These are phyloP conservation scores for Vitis riparia DNA, from an alignment of 164 flowering plant species.

Conservation along the genomic window DNA sequence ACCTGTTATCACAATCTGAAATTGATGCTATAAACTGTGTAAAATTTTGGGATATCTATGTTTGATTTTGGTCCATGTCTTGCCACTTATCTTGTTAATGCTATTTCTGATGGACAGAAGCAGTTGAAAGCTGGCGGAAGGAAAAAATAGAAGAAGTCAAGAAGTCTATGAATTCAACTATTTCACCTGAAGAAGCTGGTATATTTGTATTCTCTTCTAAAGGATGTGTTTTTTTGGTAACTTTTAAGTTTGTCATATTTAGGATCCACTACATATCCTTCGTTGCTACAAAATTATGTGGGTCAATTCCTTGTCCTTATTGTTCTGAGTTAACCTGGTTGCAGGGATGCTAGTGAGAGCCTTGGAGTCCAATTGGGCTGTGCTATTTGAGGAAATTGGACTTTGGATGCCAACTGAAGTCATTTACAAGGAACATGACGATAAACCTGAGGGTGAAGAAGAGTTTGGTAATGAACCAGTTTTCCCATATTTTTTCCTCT, in stretches of 20 bases:
- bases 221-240: neutral
- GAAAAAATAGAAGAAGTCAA: slow-evolving; percentile 63
- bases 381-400: slow-evolving; percentile 73
- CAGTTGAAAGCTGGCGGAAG: slow-evolving; percentile 77
- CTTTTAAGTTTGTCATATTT: neutral
- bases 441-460: slow-evolving; percentile 66
- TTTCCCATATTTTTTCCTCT: neutral
- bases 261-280: neutral
- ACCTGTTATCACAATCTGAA: too few relatives aligned
- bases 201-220: slow-evolving; percentile 4
- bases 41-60: too few relatives aligned
- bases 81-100: slow-evolving; percentile 6
- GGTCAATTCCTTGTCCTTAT: neutral
- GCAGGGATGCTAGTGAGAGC: slow-evolving; percentile 61
- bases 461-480: slow-evolving; percentile 54
- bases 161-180: slow-evolving; percentile 32
- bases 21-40: too few relatives aligned
- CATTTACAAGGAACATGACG: slow-evolving; percentile 57
- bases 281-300: neutral
- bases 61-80: neutral
- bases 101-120: slow-evolving; percentile 54
- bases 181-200: slow-evolving; percentile 66
- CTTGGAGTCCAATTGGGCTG: slow-evolving; percentile 65
- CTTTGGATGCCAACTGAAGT: slow-evolving; percentile 80
- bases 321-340: slow-evolving; percentile 9